Base-by-base conservation (phyloP, 116 monocot species). In the Dioscorea cayenensis region DNA sequence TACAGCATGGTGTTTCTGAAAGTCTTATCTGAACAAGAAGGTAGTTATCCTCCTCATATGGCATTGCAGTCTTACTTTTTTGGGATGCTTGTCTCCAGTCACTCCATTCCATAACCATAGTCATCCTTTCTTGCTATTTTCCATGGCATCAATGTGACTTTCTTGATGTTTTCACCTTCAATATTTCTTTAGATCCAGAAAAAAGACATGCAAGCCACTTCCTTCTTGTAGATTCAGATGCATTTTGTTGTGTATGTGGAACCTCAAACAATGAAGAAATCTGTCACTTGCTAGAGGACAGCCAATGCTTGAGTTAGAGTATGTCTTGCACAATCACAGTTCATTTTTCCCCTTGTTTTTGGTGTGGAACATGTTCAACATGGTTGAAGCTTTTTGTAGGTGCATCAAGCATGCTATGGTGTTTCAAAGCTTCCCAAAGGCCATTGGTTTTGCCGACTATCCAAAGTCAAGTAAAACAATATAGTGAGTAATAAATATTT, bases 401-500 rank as follows among this genome's bases (percentile, higher is more conserved):
- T 99, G 14, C 99, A 99, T 66, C 94, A 94, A 60, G 94, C 94
- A 59, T 99, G 99, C 77, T 99, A 99, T 85, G 99, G 99, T 75
- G 79, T 91, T 73, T 72, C 81, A 71, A 85, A 80, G 81, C 63
- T 85, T 67, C 94, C 91, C 13, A 83, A 80, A 77, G 82, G 79
- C 19, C 68, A 66, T 66, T 99, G 99, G 99, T 81, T 21, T 74
- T 94, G 99, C 73, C 83, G 91, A 79, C 89, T 91, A 36, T 99
- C 94, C 84, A 94, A 80, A 67, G 63, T 58, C 48, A 86, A 78
- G 72, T 72, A 81, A 19, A 72, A 27, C 64, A 79, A 89, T 72
- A 90, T 81, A 37, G 99, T 94, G 66, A 90, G 88, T 17, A 68
- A 66, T 60, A 61, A 16, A 25, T 69, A 25, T 21, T 65, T 25